Conservation (phyloP, 495 filamentous ascomycete species). For the Sporormia fimetaria region DNA sequence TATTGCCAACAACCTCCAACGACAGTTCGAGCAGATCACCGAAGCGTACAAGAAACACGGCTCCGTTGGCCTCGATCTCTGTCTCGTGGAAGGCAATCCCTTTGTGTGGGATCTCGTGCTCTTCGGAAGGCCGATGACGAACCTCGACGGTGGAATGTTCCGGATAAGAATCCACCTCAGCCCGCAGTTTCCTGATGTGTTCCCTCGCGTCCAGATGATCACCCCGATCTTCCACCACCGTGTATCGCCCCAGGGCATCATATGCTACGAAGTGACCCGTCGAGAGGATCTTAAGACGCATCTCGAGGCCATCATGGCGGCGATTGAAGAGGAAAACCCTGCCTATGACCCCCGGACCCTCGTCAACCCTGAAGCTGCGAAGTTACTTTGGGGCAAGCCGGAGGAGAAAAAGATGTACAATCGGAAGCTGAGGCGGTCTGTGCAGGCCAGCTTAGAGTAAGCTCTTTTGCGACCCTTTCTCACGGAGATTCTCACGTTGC, state of each 20-base stretch:
- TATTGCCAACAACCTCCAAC: slow-evolving; percentile 67
- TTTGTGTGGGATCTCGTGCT: slow-evolving; percentile 60
- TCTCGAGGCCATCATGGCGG: slow-evolving; percentile 70
- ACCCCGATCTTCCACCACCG: slow-evolving; percentile 79
- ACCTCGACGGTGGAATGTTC: slow-evolving; percentile 84
- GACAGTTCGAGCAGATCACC: slow-evolving; percentile 74
- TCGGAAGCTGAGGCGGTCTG: slow-evolving; percentile 55
- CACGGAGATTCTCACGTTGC: too few relatives aligned
- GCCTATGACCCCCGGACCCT: slow-evolving; percentile 83
- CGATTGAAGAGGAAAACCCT: slow-evolving; percentile 75
- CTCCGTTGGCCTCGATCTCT: slow-evolving; percentile 57
- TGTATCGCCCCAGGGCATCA: slow-evolving; percentile 63
- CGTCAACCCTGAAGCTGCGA: slow-evolving; percentile 77
- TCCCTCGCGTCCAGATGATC: slow-evolving; percentile 72
- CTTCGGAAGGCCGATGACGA: slow-evolving; percentile 86
- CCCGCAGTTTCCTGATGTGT: slow-evolving; percentile 82
- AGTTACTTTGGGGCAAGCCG: slow-evolving; percentile 71
- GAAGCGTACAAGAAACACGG: slow-evolving; percentile 59
- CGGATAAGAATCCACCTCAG: slow-evolving; percentile 69
- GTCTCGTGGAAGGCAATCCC: slow-evolving; percentile 61
- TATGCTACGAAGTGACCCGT: slow-evolving; percentile 69
- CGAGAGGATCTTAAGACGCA: slow-evolving; percentile 73
- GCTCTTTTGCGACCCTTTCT: too few relatives aligned
- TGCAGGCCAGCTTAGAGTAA: slow-evolving; percentile 46
- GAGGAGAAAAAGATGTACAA: slow-evolving; percentile 78